A percentile compares a stretch with the other conserved stretches of the same genome.
phyloP scores from a whole-genome alignment of 495 filamentous ascomycete species.

The Neurospora africana region DNA sequence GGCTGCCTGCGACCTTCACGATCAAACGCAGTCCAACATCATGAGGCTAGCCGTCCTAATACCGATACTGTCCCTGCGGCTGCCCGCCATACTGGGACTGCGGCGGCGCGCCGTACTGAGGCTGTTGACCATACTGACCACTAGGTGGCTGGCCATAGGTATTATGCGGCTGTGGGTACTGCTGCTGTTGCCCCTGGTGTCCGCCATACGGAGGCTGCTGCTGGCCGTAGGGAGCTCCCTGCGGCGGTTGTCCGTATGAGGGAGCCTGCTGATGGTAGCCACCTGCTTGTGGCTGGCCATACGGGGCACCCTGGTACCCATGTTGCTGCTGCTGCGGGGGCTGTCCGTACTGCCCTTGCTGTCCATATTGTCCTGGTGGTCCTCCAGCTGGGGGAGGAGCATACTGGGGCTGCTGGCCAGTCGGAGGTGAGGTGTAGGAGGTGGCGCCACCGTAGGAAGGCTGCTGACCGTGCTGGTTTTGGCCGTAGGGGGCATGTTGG shows the following conservation, averaged over 20 bases:
- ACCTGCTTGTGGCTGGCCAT: conserved; percentile 11
- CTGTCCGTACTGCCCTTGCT: conserved; percentile 12
- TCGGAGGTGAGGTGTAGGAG: background rate
- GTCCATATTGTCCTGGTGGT: background rate
- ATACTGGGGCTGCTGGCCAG: conserved; percentile 9
- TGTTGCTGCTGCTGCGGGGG: conserved; percentile 9
- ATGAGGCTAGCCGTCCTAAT: background rate
- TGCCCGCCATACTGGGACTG: background rate
- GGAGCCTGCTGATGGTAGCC: conserved; percentile 18
- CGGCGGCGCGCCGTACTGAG: conserved; percentile 13
- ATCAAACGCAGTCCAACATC: background rate
- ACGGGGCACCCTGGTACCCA: conserved; percentile 8
- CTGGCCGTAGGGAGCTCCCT: conserved; percentile 2
- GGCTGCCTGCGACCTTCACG: background rate
- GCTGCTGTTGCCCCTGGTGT: conserved; percentile 7
- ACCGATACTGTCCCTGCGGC: conserved; percentile 1
- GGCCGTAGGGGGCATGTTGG: conserved; percentile 13
- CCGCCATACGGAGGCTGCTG: conserved; percentile 8
- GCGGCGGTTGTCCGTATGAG: conserved; percentile 5
- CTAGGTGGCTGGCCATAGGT: conserved; percentile 4
- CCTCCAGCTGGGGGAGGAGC: conserved; percentile 4
- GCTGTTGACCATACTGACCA: conserved; percentile 7
- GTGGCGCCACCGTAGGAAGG: conserved; percentile 2
- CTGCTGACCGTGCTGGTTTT: conserved; percentile 3
- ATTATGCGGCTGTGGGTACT: background rate